A percentile compares a stretch with the other conserved stretches of the same genome.
These are phyloP conservation scores for Ilyonectria sp. DNA, from an alignment of 2,329 filamentous ascomycete genomes.

Conservation along the genomic window DNA sequence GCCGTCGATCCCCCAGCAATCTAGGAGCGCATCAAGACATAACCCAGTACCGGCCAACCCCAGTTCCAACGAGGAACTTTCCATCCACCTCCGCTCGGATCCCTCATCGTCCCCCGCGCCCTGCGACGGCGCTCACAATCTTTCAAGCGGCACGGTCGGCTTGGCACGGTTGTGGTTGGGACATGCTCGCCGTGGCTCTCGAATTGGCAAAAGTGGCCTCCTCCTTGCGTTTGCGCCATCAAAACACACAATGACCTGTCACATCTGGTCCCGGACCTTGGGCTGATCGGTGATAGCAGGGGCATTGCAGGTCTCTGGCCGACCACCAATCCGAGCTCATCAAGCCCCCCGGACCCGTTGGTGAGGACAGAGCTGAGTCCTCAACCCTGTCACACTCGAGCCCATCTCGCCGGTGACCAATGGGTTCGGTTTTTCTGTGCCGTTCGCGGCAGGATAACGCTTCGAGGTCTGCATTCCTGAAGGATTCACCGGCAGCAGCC, in stretches of 20 bases:
- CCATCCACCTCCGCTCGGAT: conserved; percentile 29
- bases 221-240: conserved; percentile 10
- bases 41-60: conserved; percentile 6
- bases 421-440: conserved; percentile 16
- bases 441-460: conserved; percentile 14
- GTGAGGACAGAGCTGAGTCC: conserved; percentile 17
- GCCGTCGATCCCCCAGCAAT: conserved; percentile 18
- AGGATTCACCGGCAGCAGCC: conserved; percentile 24
- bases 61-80: conserved; percentile 8
- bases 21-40: conserved; percentile 2
- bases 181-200: conserved; percentile 31
- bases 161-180: conserved; percentile 41
- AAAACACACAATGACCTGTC: conserved; percentile 25
- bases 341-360: conserved; percentile 1
- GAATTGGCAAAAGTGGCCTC: conserved; percentile 5
- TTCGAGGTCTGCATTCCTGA: conserved; percentile 18
- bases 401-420: conserved; percentile 10
- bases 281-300: conserved; percentile 28
- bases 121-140: conserved; percentile 28
- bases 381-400: conserved; percentile 18
- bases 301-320: conserved; percentile 19
- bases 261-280: conserved; percentile 11
- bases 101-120: conserved; percentile 37
- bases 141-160: conserved; percentile 27
- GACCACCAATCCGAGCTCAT: conserved; percentile 15